Conservation (phyloP, 1,139 yeast genomes). For the Hyphopichia pseudoburtonii region DNA sequence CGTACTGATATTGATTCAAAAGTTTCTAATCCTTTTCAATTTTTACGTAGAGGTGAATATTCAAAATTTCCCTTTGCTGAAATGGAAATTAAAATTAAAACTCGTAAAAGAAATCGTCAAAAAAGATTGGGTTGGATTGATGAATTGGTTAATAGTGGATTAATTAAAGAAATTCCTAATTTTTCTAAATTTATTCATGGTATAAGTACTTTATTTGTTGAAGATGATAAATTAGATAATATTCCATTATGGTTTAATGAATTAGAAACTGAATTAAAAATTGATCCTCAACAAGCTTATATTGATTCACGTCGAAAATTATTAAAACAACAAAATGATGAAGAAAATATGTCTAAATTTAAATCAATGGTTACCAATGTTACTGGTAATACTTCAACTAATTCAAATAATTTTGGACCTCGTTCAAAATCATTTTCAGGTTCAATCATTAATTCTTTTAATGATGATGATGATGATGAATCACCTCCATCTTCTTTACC, state of each 20-base stretch:
- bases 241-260: conserved; percentile 96
- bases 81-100: conserved; percentile 81
- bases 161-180: conserved; percentile 88
- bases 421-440: conserved; percentile 45
- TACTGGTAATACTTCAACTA: conserved; percentile 21
- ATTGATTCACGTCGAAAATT: conserved; percentile 50
- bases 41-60: conserved; percentile 83
- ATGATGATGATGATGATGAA: conserved; percentile 8
- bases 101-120: conserved; percentile 41
- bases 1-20: conserved; percentile 85
- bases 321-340: conserved; percentile 43
- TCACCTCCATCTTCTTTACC: conserved; percentile 6
- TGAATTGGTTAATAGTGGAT: conserved; percentile 78
- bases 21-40: conserved; percentile 64
- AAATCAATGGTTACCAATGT: conserved; percentile 42
- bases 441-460: conserved; percentile 20
- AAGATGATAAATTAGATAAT: conserved; percentile 85
- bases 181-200: conserved; percentile 91
- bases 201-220: conserved; percentile 81
- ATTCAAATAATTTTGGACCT: conserved; percentile 36
- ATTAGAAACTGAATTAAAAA: conserved; percentile 73
- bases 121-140: conserved; percentile 73
- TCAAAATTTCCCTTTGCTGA: conserved; percentile 87
- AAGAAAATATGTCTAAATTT: conserved; percentile 47
- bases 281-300: conserved; percentile 73